These are phyloP conservation scores for Moricandia moricandioides DNA, from an alignment of 345 rosid species.

Conservation along the genomic window DNA sequence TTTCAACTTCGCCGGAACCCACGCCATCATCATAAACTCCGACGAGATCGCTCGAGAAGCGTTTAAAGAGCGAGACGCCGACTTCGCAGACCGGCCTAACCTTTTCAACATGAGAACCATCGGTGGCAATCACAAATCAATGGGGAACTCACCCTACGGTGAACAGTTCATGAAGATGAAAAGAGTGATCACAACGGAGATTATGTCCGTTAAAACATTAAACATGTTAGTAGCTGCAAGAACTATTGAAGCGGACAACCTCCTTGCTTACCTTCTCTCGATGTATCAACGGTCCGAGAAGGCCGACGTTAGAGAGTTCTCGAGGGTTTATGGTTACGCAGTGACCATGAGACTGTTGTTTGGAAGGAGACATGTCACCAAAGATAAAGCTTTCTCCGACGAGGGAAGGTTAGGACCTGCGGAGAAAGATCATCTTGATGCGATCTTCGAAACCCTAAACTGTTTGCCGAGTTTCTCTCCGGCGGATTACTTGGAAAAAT, in stretches of 20 bases:
- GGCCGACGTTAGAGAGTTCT: slow-evolving; percentile 17
- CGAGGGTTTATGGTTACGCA: slow-evolving; percentile 31
- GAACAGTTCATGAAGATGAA: slow-evolving; percentile 50
- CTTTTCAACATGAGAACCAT: neutral
- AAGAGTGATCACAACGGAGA: slow-evolving; percentile 35
- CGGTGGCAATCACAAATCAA: slow-evolving; percentile 24
- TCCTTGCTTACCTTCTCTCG: slow-evolving; percentile 38
- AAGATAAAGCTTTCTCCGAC: neutral
- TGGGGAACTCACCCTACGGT: slow-evolving; percentile 20
- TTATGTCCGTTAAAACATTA: slow-evolving; percentile 25
- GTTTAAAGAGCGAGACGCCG: slow-evolving; percentile 35
- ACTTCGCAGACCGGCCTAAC: slow-evolving; percentile 40
- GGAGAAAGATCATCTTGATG: slow-evolving; percentile 30
- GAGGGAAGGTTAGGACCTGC: slow-evolving; percentile 26
- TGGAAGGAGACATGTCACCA: slow-evolving; percentile 22
- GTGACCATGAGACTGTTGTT: slow-evolving; percentile 35
- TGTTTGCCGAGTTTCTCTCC: slow-evolving; percentile 18
- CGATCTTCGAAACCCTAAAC: slow-evolving; percentile 15
- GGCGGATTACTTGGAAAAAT: slow-evolving; percentile 16
- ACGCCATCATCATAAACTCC: slow-evolving; percentile 32
- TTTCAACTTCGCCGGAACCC: slow-evolving; percentile 36
- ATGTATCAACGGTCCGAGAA: slow-evolving; percentile 28
- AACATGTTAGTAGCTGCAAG: slow-evolving; percentile 36
- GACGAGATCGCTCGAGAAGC: slow-evolving; percentile 45
- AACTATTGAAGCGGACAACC: slow-evolving; percentile 49